A percentile compares a stretch with the other conserved stretches of the same genome.
Conservation (phyloP, 1,139 yeast species). For the Lodderomyces pseudojiufengensis region DNA sequence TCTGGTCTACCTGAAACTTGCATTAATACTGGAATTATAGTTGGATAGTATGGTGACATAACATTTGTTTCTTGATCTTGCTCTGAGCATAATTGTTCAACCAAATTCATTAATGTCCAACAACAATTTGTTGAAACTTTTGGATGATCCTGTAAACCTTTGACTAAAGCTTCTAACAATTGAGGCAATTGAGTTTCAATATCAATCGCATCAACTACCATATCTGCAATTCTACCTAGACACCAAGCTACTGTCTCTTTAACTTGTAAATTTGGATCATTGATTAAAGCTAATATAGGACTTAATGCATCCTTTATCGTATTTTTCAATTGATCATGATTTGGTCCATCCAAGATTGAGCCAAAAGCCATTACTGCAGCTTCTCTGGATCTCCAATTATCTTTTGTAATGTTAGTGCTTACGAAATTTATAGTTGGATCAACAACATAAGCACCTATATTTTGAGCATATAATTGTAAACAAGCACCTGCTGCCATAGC, state of each 20-base stretch:
- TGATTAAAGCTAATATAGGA: conserved; percentile 70
- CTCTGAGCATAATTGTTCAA: conserved; percentile 73
- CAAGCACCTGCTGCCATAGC: conserved; percentile 99
- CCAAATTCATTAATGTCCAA: conserved; percentile 91
- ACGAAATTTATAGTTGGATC: conserved; percentile 83
- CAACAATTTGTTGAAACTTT: conserved; percentile 93
- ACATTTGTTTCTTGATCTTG: conserved; percentile 54
- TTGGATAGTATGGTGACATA: conserved; percentile 69
- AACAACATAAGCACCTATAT: conserved; percentile 81
- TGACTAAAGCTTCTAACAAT: conserved; percentile 66
- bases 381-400: conserved; percentile 81
- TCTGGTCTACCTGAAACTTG: conserved; percentile 67
- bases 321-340: conserved; percentile 59
- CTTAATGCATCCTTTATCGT: conserved; percentile 78
- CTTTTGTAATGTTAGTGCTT: conserved; percentile 58
- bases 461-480: conserved; percentile 87
- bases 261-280: conserved; percentile 75
- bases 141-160: conserved; percentile 85
- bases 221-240: conserved; percentile 90
- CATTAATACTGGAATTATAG: conserved; percentile 66
- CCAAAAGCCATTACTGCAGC: conserved; percentile 99
- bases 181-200: conserved; percentile 59
- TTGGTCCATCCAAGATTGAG: conserved; percentile 93
- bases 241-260: conserved; percentile 99
- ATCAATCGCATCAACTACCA: conserved; percentile 76